Conservation (phyloP, 305 asterid genomes). For the Fraxinus ornus region DNA sequence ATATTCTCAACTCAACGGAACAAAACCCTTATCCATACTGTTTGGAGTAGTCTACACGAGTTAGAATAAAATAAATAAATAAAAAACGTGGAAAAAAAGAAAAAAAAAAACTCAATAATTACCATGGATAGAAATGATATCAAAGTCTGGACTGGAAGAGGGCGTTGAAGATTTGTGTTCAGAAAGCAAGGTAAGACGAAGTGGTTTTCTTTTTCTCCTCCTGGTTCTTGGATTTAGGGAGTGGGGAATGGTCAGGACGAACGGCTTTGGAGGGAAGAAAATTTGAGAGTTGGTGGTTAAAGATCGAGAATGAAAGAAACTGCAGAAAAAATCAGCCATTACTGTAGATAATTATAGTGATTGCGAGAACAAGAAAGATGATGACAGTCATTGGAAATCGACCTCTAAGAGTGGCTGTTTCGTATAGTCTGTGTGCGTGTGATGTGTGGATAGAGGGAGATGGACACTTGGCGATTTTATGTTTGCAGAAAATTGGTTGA, state of each 20-base stretch:
- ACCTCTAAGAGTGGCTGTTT: no score
- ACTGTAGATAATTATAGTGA: constrained; percentile 3
- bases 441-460: background rate
- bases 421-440: no score
- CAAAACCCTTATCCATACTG: background rate
- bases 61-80: background rate
- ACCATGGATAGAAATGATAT: constrained; percentile 67
- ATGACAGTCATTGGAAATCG: background rate
- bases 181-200: constrained; percentile 35
- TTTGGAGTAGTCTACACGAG: background rate
- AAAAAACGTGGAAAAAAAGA: background rate
- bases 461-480: background rate
- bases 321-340: constrained; percentile 55
- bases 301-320: constrained; percentile 35
- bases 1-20: background rate
- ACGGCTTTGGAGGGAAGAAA: constrained; percentile 25
- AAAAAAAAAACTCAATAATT: background rate
- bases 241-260: background rate
- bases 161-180: constrained; percentile 33
- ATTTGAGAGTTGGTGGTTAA: constrained; percentile 25
- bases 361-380: background rate
- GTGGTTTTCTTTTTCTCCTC: constrained; percentile 32
- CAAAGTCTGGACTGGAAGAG: constrained; percentile 29
- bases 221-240: constrained; percentile 24
- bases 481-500: background rate